Percentiles rank a stretch among this genome's conserved stretches.
Conservation (phyloP, 2,329 filamentous ascomycete genomes). For the Fusarium metavorans region DNA sequence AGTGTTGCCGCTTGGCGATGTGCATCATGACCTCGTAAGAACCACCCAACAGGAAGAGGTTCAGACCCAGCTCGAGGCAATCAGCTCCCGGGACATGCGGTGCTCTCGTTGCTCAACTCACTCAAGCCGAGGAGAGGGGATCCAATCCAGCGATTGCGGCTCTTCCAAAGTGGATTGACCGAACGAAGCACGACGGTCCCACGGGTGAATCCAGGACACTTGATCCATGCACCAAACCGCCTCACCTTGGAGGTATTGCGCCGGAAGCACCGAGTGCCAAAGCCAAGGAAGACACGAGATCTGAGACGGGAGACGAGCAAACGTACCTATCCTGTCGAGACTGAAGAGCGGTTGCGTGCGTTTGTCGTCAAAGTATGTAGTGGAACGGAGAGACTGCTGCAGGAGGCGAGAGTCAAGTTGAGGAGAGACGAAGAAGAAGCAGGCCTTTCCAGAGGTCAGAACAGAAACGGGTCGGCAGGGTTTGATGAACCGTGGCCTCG, state of each 20-base stretch:
- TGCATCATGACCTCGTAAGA: slow-evolving; percentile 43
- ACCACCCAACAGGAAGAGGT: slow-evolving; percentile 16
- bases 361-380: slow-evolving; percentile 35
- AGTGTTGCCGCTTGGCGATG: slow-evolving; percentile 50
- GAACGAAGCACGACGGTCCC: slow-evolving; percentile 33
- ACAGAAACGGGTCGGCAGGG: slow-evolving; percentile 31
- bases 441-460: slow-evolving; percentile 17
- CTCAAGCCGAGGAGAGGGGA: slow-evolving; percentile 17
- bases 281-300: slow-evolving; percentile 34
- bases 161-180: slow-evolving; percentile 17
- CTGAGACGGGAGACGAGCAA: slow-evolving; percentile 36
- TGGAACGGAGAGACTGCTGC: slow-evolving; percentile 34
- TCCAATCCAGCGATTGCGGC: slow-evolving; percentile 26
- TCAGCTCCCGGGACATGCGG: not conserved
- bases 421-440: slow-evolving; percentile 9
- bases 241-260: slow-evolving; percentile 44
- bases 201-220: slow-evolving; percentile 43
- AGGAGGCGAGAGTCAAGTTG: slow-evolving; percentile 27
- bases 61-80: not conserved
- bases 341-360: slow-evolving; percentile 25
- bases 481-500: slow-evolving; percentile 40
- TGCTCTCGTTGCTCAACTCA: slow-evolving; percentile 10
- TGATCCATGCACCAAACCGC: slow-evolving; percentile 48
- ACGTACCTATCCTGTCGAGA: slow-evolving; percentile 40
- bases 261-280: slow-evolving; percentile 44